phyloP scores from a whole-genome alignment of 768 basidiomycete genomes.

The Chalciporus sphaerocephalus region DNA sequence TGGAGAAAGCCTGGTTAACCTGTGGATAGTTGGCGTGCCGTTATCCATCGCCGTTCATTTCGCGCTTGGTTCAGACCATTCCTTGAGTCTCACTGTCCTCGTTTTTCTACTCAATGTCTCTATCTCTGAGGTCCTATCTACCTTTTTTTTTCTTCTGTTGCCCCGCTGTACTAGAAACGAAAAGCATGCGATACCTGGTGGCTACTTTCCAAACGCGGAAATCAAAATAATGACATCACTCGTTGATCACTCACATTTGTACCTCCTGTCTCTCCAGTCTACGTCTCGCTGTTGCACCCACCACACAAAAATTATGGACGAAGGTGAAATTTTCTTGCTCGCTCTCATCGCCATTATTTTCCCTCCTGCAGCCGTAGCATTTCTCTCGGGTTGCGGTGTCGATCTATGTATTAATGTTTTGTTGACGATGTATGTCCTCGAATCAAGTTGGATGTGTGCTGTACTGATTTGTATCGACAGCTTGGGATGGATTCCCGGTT shows the following conservation, averaged over 20 bases:
- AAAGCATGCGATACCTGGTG: background rate
- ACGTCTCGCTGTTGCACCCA: background rate
- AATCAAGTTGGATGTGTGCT: no score
- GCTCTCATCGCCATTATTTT: slow-evolving; percentile 30
- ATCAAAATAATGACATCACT: slow-evolving; percentile 22
- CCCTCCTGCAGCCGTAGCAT: slow-evolving; percentile 71
- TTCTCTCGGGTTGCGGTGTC: slow-evolving; percentile 75
- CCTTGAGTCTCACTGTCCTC: background rate
- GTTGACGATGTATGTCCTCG: slow-evolving; percentile 62
- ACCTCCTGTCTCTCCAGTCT: background rate
- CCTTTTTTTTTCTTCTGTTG: background rate
- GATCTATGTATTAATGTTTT: slow-evolving; percentile 80
- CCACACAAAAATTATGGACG: slow-evolving; percentile 14
- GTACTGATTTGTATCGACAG: slow-evolving; percentile 31
- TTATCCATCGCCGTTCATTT: slow-evolving; percentile 9
- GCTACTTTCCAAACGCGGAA: slow-evolving; percentile 19
- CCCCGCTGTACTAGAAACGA: background rate
- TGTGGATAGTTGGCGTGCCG: slow-evolving; percentile 9
- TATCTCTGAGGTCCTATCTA: background rate
- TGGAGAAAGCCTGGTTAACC: background rate
- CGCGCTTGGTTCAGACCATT: slow-evolving; percentile 11
- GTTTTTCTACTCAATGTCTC: background rate
- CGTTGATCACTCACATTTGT: background rate
- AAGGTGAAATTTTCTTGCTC: slow-evolving; percentile 6
- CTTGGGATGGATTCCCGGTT: slow-evolving; percentile 70